These are phyloP conservation scores for cucumber (Cucumis sativus) DNA, from an alignment of 306 rosid species.

Conservation along the genomic window DNA sequence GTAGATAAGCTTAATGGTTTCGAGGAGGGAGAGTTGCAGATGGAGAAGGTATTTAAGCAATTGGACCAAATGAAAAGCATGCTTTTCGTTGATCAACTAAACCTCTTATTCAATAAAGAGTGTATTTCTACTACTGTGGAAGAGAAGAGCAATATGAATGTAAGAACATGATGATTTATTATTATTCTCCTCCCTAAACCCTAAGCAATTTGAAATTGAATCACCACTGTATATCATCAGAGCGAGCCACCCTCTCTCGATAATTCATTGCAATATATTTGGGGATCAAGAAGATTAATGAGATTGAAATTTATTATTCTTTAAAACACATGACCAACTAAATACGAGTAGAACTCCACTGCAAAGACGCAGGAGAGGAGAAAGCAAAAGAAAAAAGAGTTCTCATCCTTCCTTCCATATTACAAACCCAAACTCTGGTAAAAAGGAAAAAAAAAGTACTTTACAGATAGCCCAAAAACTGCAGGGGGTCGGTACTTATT, in stretches of 20 bases:
- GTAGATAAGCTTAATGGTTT: slow-evolving; percentile 45
- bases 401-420: not conserved
- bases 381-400: too few species aligned
- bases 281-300: too few species aligned
- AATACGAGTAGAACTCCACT: too few species aligned
- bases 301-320: too few species aligned
- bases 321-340: too few species aligned
- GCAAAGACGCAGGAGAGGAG: too few species aligned
- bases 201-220: not conserved
- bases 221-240: not conserved
- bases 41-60: slow-evolving; percentile 63
- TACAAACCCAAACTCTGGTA: not conserved
- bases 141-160: slow-evolving; percentile 15
- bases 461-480: not conserved
- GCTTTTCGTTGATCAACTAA: slow-evolving; percentile 68
- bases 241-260: not conserved
- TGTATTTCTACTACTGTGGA: slow-evolving; percentile 22
- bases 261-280: too few species aligned
- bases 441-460: not conserved
- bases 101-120: slow-evolving; percentile 31
- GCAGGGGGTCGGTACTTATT: not conserved
- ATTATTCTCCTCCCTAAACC: not conserved
- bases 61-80: slow-evolving; percentile 56
- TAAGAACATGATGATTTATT: slow-evolving; percentile 23
- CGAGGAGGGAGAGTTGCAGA: slow-evolving; percentile 57